Evolutionary conservation across 1,284 basidiomycete genomes (phyloP), one percentile per base, ranked within the genome.

Genomic region (Cryptococcus sp.): DNA sequence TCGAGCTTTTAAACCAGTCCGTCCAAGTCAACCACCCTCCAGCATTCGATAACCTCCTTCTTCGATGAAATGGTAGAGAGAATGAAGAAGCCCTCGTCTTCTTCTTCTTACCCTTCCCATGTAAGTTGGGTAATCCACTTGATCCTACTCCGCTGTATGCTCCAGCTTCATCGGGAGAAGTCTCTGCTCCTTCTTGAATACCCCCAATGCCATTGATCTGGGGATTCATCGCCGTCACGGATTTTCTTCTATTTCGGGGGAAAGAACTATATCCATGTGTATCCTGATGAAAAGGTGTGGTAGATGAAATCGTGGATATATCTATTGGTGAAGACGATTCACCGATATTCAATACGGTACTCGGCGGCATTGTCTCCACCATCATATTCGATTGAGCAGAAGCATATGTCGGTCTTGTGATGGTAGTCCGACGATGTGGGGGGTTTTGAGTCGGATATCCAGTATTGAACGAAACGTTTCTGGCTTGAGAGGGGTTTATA

Each of bases 31-130:
- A 14, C 11, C 47, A 46, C 3, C 14, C 45, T 14, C 59, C 37
- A 8, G 57, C 55, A 47, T 48, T 56, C 44, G 58, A 61, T 14
- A 55, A 23, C 42, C 61, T 53, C 23, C 62, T 38, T 11, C 59
- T 57, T 2, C 68, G 55, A 46, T 69, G 68, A 41, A 66, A 64
- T 10, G 67, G 67, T 13, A 69, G 57, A 2, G 62, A 62, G 51
- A 69, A 71, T 0, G 67, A 69, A 11, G 60, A 54, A 3, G 59
- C 57, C 6, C 68, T 46, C 46, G 50, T 54, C 37, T 46, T 51
- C 53, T 58, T 67, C 57, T 46, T 53, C 42, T 57, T 60, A 43
- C 41, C 57, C 50, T 60, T 66, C 31, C 11, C 15, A 38, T 49
- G 34, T 11, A 38, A n/a, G 33, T 30, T 44, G 38, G n/a, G 34